A percentile compares a stretch with the other conserved stretches of the same genome.
Conservation (phyloP, 805 yeast genomes). For the Myxozyma monticola region DNA sequence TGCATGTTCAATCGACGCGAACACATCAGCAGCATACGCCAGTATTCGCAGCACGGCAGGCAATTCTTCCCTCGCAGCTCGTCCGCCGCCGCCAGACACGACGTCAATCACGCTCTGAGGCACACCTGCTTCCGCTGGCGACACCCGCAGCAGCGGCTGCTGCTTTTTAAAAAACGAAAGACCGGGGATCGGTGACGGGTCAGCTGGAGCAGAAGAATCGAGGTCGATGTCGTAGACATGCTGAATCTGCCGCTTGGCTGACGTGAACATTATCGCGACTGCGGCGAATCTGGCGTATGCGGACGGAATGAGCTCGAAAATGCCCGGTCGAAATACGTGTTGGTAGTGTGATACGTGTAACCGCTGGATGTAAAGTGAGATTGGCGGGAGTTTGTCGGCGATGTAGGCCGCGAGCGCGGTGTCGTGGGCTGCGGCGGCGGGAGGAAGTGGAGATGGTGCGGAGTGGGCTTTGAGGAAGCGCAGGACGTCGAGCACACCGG, state of each 20-base stretch:
- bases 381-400: constrained; percentile 12
- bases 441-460: constrained; percentile 13
- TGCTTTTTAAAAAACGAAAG: constrained; percentile 19
- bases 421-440: constrained; percentile 18
- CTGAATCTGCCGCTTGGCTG: constrained; percentile 18
- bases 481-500: constrained; percentile 28
- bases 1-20: constrained; percentile 8
- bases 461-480: constrained; percentile 21
- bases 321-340: constrained; percentile 26
- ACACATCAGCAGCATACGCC: constrained; percentile 21
- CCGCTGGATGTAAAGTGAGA: constrained; percentile 31
- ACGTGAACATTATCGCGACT: constrained; percentile 13
- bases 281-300: constrained; percentile 13
- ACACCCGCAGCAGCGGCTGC: background rate
- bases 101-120: constrained; percentile 18
- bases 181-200: constrained; percentile 9
- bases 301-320: constrained; percentile 18
- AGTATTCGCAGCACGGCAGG: constrained; percentile 28
- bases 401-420: constrained; percentile 23
- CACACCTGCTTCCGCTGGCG: constrained; percentile 1
- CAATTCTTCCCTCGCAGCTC: constrained; percentile 10
- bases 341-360: constrained; percentile 29
- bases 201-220: constrained; percentile 6
- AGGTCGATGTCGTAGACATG: constrained; percentile 21
- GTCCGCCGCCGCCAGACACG: constrained; percentile 17